Conservation (phyloP, 495 filamentous ascomycete genomes). For the Penicillium simplicissimum region DNA sequence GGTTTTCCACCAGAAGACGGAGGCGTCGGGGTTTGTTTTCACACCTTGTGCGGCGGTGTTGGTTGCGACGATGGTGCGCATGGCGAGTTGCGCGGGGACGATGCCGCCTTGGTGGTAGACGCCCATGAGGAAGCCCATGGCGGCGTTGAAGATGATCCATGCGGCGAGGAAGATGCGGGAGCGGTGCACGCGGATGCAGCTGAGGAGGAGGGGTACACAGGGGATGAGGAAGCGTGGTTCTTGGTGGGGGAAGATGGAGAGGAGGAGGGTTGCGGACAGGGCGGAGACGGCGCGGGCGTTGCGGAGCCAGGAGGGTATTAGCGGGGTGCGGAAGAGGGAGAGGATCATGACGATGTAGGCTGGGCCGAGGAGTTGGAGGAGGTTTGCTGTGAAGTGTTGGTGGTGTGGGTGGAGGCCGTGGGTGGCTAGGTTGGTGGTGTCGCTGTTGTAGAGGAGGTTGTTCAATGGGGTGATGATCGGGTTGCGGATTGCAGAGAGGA, state of each 20-base stretch:
- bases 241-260: conserved; percentile 89
- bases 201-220: conserved; percentile 82
- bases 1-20: conserved; percentile 94
- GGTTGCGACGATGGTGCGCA: conserved; percentile 38
- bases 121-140: conserved; percentile 82
- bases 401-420: conserved; percentile 93
- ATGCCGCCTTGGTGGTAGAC: conserved; percentile 93
- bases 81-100: conserved; percentile 71
- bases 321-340: conserved; percentile 54
- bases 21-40: conserved; percentile 55
- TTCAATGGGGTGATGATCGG: conserved; percentile 88
- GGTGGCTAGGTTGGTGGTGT: conserved; percentile 72
- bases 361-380: conserved; percentile 89
- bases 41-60: conserved; percentile 24
- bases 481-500: conserved; percentile 50
- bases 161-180: conserved; percentile 60
- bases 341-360: conserved; percentile 66
- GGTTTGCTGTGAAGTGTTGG: conserved; percentile 82
- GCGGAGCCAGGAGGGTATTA: conserved; percentile 51
- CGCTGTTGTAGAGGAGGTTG: conserved; percentile 84
- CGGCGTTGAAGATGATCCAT: conserved; percentile 84
- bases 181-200: conserved; percentile 71
- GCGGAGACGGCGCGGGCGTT: conserved; percentile 64
- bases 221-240: conserved; percentile 94
- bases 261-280: conserved; percentile 72